Base-by-base conservation (phyloP, 2,329 filamentous ascomycete species). In the Penicillium sp. region DNA sequence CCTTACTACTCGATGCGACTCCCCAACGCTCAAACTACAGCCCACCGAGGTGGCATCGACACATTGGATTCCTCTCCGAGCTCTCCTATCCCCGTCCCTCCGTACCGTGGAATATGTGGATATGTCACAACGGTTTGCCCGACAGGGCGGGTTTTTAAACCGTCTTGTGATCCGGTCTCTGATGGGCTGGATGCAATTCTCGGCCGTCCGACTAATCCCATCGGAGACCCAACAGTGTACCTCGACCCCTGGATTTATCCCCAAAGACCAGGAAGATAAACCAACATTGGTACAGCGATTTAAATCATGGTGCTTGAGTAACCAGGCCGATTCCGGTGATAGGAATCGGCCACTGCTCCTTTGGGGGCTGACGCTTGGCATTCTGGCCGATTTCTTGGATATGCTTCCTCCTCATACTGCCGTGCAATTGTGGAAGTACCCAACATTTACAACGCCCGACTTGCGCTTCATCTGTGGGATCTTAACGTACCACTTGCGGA, bases 311-410 rank as follows among this genome's bases (percentile, higher is more conserved):
- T 60, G 55, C 30, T 51, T 64, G 16, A 61, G 59, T 42, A 61
- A 60, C 44, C 70, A 63, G 63, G 70, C 55, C 48, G 54, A 58
- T 11, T 61, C 64, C 1, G 49, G 46, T 57, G 61, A 73, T 56
- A 66, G 68, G 58, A 59, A 66, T 56, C 66, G 67, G 24, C 81
- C 83, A 2, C 71, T 88, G 1, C 69, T 87, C 10, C 79, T 88
- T 1, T 89, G 86, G 86, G 86, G 86, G 0, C 67, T 89, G 30
- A 88, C 86, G 0, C 73, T 88, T 1, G 85, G 85, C 5, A 81
- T 89, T 28, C 69, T 88, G 35, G 82, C 82, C 14, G 86, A 89
- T 67, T 84, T 88, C 56, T 75, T 88, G 22, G 84, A 88, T 56
- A 78, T 86, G 62, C 70, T 88, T 4, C 85, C 85, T n/a, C 83